Conservation (phyloP, 2,329 filamentous ascomycete species). For the Tolypocladium tundrense region DNA sequence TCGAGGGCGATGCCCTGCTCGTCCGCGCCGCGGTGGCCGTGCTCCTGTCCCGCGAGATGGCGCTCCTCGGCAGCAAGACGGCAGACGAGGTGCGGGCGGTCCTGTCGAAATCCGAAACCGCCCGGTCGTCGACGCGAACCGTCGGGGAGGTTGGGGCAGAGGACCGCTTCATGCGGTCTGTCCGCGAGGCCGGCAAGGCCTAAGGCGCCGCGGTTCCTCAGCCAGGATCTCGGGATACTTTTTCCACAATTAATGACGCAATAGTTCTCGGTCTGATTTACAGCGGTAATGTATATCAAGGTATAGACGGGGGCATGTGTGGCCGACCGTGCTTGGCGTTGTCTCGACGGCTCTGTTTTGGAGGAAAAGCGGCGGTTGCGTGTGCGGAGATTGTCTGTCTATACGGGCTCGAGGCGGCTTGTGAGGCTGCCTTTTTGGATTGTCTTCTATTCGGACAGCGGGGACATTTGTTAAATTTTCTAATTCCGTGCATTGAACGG, state of each 20-base stretch:
- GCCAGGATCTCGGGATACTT: not conserved
- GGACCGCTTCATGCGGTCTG: conserved; percentile 28
- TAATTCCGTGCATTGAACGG: not conserved
- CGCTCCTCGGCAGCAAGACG: conserved; percentile 35
- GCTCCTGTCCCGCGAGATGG: conserved; percentile 43
- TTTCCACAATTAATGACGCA: not conserved
- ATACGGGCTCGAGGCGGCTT: conserved; percentile 1
- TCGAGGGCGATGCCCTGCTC: conserved; percentile 66
- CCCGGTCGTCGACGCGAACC: conserved; percentile 19
- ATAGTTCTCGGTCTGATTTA: conserved; percentile 7
- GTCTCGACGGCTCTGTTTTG: conserved; percentile 1
- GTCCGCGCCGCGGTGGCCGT: conserved; percentile 63
- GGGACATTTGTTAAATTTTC: not conserved
- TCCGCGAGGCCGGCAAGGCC: conserved; percentile 24
- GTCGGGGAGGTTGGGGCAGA: conserved; percentile 35
- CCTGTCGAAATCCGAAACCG: conserved; percentile 18
- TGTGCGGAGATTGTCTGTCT: not conserved
- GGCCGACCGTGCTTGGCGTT: conserved; percentile 7
- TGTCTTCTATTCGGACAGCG: not conserved
- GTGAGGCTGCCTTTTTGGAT: not conserved
- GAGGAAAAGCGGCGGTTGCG: not conserved
- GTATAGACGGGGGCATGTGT: conserved; percentile 6
- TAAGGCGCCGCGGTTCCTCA: conserved; percentile 5
- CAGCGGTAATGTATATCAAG: conserved; percentile 14
- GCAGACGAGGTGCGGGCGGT: conserved; percentile 32